phyloP scores from a whole-genome alignment of 2,329 filamentous ascomycete species.

The Fusarium cyanostomum region DNA sequence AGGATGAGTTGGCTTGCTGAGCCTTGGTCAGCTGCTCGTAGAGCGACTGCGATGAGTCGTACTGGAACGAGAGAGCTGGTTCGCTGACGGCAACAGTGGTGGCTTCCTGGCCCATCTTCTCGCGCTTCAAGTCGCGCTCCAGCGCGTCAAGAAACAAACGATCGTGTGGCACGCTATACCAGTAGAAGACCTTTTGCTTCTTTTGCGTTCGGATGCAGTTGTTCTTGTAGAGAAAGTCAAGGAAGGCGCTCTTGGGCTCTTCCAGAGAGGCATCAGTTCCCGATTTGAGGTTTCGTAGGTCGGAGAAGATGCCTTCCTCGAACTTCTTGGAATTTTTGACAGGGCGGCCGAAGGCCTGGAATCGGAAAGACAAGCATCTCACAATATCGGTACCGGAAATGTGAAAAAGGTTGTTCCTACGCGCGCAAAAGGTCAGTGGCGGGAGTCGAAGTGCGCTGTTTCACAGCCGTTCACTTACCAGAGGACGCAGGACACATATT shows the following conservation, averaged over 20 bases:
- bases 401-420: constrained; percentile 92
- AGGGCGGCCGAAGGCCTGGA: constrained; percentile 96
- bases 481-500: constrained; percentile 98
- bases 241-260: constrained; percentile 97
- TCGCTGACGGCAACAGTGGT: constrained; percentile 97
- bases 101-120: constrained; percentile 99
- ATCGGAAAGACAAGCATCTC: constrained; percentile 95
- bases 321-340: constrained; percentile 99
- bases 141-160: constrained; percentile 96
- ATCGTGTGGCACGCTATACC: constrained; percentile 99
- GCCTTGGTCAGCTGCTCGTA: constrained; percentile 99
- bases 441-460: not conserved
- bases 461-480: constrained; percentile 61
- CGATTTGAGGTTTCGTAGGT: constrained; percentile 96
- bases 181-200: constrained; percentile 99
- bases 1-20: constrained; percentile 97
- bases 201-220: constrained; percentile 99
- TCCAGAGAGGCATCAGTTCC: constrained; percentile 98
- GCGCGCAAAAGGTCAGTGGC: constrained; percentile 3
- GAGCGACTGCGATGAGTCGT: constrained; percentile 97
- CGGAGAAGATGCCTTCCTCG: constrained; percentile 99
- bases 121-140: constrained; percentile 96
- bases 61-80: constrained; percentile 97
- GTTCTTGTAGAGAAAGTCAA: constrained; percentile 99
- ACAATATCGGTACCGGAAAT: constrained; percentile 99